Evolutionary conservation across 495 filamentous ascomycete genomes (phyloP), one percentile per base, ranked within the genome.

Genomic region (Neurospora sp.): DNA sequence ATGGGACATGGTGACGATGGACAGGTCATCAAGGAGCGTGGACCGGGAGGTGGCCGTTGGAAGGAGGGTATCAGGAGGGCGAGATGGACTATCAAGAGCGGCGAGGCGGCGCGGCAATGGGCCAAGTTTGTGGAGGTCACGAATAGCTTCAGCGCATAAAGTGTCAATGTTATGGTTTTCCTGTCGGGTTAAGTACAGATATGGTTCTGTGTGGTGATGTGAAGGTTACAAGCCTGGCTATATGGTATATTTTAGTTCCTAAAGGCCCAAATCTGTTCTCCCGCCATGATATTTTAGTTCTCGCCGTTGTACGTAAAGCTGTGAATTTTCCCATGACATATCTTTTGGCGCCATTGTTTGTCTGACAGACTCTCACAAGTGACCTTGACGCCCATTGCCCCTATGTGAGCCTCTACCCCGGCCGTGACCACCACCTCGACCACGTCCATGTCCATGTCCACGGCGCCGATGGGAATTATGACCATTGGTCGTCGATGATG

Each of bases 11-110:
- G 84, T 3, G 81, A 84, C 53, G 86, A 88, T 73, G 92, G 92
- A 0, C 89, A 91, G 76, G 93, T 97, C 37, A 87, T 97, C 73
- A 88, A 79, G 40, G 93, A 97, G 79, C 84, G 89, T 40, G 94
- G 94, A 2, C 94, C 94, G 6, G 94, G 91, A 12, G 93, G 93
- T 37, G 89, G 90, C 16, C 86, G 94, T 74, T 98, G 96, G 96
- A 98, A 93, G 83, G 93, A 96, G 77, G 96, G 94, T 53, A 88
- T 97, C 16, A 85, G 94, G 73, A 86, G 91, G 74, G 96, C 95
- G 12, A 86, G 89, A 78, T 94, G 92, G 91, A 91, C 92, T 0
- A 88, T 97, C 20, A 87, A 88, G 81, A 96, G 91, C 79, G 94
- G 94, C 46, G 86, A 89, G 77, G 93, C 94, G 59, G 90, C 93